Evolutionary conservation across 2,329 filamentous ascomycete genomes (phyloP).

Genomic region (Sporothrix luriei): DNA sequence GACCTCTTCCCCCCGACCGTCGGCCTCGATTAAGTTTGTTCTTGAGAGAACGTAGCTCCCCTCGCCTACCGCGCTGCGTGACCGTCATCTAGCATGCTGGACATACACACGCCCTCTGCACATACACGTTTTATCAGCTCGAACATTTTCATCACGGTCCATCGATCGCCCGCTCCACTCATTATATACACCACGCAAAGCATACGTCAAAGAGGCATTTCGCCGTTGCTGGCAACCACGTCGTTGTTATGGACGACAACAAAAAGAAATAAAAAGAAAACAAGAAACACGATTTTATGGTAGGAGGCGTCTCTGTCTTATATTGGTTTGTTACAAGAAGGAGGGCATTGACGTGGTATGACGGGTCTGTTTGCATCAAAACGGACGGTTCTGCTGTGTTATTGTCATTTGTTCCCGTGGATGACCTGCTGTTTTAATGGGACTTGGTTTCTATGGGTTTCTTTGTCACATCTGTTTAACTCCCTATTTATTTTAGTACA

Average conservation of each 20-base stretch:
- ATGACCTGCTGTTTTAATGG: not conserved
- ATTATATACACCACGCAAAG: slow-evolving; percentile 27
- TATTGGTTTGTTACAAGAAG: not conserved
- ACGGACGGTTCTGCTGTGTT: not conserved
- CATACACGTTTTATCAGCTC: not conserved
- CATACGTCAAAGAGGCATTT: slow-evolving; percentile 1
- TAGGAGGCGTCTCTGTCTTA: slow-evolving; percentile 5
- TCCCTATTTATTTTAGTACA: slow-evolving; percentile 21
- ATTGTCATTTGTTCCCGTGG: not conserved
- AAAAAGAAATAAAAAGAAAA: slow-evolving; percentile 12
- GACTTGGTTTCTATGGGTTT: slow-evolving; percentile 3
- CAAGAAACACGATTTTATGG: slow-evolving; percentile 22
- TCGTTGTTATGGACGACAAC: slow-evolving; percentile 11
- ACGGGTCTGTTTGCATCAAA: not conserved
- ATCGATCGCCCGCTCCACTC: slow-evolving; percentile 33
- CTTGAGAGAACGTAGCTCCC: not conserved
- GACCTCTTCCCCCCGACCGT: slow-evolving; percentile 33
- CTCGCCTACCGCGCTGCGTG: not conserved
- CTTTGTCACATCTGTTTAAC: not conserved
- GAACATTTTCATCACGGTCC: not conserved
- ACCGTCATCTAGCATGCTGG: not conserved
- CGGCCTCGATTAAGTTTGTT: slow-evolving; percentile 33
- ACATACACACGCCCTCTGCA: slow-evolving; percentile 12
- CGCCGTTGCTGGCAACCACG: not conserved
- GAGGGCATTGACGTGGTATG: not conserved